These are phyloP conservation scores for Termitomyces sp. DNA, from an alignment of 768 basidiomycete species.

Conservation along the genomic window DNA sequence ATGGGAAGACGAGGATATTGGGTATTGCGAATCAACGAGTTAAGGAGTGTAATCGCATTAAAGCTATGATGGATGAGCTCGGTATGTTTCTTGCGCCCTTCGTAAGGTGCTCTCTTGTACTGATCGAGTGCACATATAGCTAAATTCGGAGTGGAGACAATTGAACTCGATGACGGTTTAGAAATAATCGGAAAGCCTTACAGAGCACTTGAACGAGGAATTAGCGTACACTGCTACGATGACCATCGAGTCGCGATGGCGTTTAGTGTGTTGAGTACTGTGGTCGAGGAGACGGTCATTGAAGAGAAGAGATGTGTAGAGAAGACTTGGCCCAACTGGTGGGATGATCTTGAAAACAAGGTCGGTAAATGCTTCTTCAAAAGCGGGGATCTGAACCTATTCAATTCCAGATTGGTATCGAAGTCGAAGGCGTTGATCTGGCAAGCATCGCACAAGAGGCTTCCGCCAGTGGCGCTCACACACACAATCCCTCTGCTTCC, in stretches of 20 bases:
- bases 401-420: constrained; percentile 71
- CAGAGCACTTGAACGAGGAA: constrained; percentile 56
- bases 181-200: constrained; percentile 80
- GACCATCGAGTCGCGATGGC: constrained; percentile 99
- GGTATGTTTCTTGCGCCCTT: constrained; percentile 42
- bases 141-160: constrained; percentile 91
- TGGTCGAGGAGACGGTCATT: constrained; percentile 69
- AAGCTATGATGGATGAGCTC: constrained; percentile 93
- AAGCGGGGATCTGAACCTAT: not conserved
- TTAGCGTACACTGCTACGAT: constrained; percentile 91
- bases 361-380: constrained; percentile 28
- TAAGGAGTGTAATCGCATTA: constrained; percentile 96
- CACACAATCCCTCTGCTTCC: constrained; percentile 11
- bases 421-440: constrained; percentile 82
- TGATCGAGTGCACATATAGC: constrained; percentile 35
- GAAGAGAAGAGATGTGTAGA: constrained; percentile 98
- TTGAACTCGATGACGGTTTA: constrained; percentile 89
- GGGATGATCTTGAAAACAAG: constrained; percentile 97
- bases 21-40: constrained; percentile 98
- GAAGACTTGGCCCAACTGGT: constrained; percentile 99
- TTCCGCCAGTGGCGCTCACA: constrained; percentile 34
- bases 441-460: constrained; percentile 31
- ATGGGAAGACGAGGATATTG: constrained; percentile 72
- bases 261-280: constrained; percentile 81
- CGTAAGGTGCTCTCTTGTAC: not conserved